phyloP scores from a whole-genome alignment of 2,329 filamentous ascomycete genomes.

The Aureobasidium sp. region DNA sequence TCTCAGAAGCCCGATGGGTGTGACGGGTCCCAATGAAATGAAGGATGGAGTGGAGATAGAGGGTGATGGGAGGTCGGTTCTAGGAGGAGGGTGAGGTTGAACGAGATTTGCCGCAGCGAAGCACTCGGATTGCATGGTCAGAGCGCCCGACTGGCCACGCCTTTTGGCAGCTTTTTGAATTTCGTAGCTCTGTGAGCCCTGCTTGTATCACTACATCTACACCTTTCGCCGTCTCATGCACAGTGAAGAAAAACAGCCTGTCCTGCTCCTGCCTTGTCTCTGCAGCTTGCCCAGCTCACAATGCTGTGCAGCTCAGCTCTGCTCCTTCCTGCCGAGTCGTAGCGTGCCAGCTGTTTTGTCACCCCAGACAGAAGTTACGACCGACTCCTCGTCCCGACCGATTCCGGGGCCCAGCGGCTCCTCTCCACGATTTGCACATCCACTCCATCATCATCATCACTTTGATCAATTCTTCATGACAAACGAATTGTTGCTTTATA shows the following conservation, averaged over 20 bases:
- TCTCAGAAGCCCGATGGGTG: conserved; percentile 18
- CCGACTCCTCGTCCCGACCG: conserved; percentile 9
- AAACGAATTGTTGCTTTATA: not conserved
- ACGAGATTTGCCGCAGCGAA: conserved; percentile 14
- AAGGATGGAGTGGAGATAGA: conserved; percentile 19
- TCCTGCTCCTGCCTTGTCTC: not conserved
- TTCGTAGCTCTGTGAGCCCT: conserved; percentile 1
- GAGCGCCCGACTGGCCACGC: not conserved
- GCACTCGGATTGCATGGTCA: conserved; percentile 4
- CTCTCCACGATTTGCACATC: conserved; percentile 4
- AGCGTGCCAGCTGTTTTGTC: conserved; percentile 11
- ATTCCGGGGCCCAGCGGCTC: conserved; percentile 1
- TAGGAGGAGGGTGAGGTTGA: conserved; percentile 16
- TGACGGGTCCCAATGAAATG: conserved; percentile 17
- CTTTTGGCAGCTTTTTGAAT: conserved; percentile 15
- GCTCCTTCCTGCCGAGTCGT: not conserved
- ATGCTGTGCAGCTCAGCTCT: not conserved
- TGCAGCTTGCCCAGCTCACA: not conserved
- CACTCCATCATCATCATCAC: not conserved
- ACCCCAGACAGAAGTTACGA: conserved; percentile 4
- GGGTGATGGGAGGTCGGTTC: conserved; percentile 17
- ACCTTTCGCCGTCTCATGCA: not conserved
- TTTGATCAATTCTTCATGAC: not conserved
- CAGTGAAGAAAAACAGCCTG: not conserved
- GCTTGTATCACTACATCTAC: not conserved